Evolutionary conservation across 768 basidiomycete genomes (phyloP), one percentile per base, ranked within the genome.

Genomic region (Trametes elegans): DNA sequence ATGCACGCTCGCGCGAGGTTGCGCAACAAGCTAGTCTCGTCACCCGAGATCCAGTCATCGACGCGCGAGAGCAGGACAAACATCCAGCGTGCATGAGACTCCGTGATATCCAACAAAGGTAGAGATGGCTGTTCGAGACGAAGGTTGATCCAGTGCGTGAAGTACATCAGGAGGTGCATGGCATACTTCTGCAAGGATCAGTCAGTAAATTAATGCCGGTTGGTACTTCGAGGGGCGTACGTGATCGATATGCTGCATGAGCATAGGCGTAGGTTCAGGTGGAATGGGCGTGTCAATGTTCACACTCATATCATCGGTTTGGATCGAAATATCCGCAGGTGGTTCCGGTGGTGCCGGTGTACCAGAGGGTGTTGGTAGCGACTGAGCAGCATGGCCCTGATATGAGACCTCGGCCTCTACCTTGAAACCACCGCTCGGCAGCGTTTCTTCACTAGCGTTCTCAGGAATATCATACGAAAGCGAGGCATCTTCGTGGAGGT

Each of bases 131-230:
- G 69, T 41, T 83, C 76, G 7, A 88, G 67, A 57, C 87, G 77
- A 13, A 78, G 53, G 59, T 85, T 84, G 59, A 90, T 84, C 90
- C 90, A 93, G 63, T 90, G 80, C 16, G 82, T 77, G 67, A 91
- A 91, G 67, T 90, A 91, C 87, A 88, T 90, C 55, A 93, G 70
- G 40, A 92, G 76, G 66, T 90, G 90, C 24, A 92, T 66, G 5
- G 87, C 81, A 67, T 76, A 81, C 63, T 79, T 78, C 90, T 92
- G 60, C 19, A 40, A 27, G 14, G 7, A 6, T 34, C 40, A 42
- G 42, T 41, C 46, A 39, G 65, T 19, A 64, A 55, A 44, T 39
- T 41, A 38, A 65, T n/a, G 62, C 57, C 19, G 16, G 16, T 9
- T 5, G 26, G 9, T 19, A 43, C 5, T 1, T 3, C 11, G 31